Base-by-base conservation (phyloP, 345 rosid species). In the Cardamine chenopodiifolia region DNA sequence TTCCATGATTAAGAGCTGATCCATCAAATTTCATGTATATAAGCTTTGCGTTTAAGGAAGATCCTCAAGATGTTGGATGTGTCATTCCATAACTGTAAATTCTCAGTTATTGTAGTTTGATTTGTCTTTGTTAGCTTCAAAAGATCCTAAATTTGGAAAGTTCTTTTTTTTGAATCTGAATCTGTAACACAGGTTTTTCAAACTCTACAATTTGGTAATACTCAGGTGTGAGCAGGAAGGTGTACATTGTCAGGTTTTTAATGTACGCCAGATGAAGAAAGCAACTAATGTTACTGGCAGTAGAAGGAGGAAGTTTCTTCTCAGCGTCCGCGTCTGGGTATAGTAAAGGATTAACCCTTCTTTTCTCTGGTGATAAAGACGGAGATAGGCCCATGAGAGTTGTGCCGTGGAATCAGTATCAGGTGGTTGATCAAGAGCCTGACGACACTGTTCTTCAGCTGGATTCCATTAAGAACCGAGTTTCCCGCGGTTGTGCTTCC, bases 301-400 rank as follows among this genome's bases (percentile, higher is more conserved):
- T 87, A 73, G 97, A 92, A 92, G 98, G 98, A 87, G 97, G 99
- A 75, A 91, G 96, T 50, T 92, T 95, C 82, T 95, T 95, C 91
- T 92, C 96, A 85, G 84, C 97, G 81, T 91, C 97, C 5, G 91
- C 94, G 48, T 90, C 93, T 68, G 97, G 99, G 84, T 89, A 87
- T 89, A 92, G 92, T 62, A 90, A 87, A 76, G 96, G 97, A 28
- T 67, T 95, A 75, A 76, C 96, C 85, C 97, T 95, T 82, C 96
- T 95, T 68, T 81, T 95, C 70, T 80, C 93, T 82, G 91, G 97
- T 80, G 90, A 88, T 84, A 88, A 81, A 73, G 84, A 86, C 64
- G 96, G 85, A 72, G 90, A 87, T 66, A 87, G 76, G 81, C 86
- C 96, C 87, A 91, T 90, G 99, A 95, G 98, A 89, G 96, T 95